Evolutionary conservation across 2,329 filamentous ascomycete genomes (phyloP).

Genomic region (Colletotrichum incanum): DNA sequence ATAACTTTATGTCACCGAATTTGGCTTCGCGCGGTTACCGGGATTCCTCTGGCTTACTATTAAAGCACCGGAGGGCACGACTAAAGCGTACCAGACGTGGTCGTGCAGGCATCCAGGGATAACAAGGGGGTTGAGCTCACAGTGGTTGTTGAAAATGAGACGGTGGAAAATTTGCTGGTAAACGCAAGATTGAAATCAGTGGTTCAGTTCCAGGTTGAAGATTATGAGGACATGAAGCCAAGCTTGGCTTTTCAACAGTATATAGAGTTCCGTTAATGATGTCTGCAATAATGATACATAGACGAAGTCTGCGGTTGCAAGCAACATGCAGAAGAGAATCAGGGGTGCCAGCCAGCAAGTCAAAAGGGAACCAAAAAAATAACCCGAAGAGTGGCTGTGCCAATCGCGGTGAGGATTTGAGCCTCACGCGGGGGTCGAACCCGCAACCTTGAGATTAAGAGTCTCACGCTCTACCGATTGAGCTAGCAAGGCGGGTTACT

Average conservation of each 20-base stretch:
- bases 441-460: constrained; percentile 62
- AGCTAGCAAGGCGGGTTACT: constrained; percentile 63
- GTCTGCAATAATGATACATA: background rate
- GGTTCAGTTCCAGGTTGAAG: constrained; percentile 57
- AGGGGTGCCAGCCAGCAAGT: background rate
- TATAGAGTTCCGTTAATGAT: no score
- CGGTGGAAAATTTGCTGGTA: constrained; percentile 50
- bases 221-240: background rate
- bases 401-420: constrained; percentile 44
- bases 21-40: constrained; percentile 54
- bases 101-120: constrained; percentile 48
- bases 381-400: constrained; percentile 5
- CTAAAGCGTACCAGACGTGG: constrained; percentile 50
- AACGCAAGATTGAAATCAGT: constrained; percentile 55
- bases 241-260: no score
- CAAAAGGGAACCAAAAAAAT: background rate
- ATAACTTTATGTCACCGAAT: constrained; percentile 50
- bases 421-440: constrained; percentile 49
- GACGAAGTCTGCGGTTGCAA: background rate
- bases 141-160: constrained; percentile 54
- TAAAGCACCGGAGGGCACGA: constrained; percentile 48
- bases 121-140: constrained; percentile 48
- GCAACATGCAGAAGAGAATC: background rate
- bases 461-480: constrained; percentile 83
- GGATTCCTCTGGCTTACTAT: constrained; percentile 53